A percentile compares a stretch with the other conserved stretches of the same genome.
Evolutionary conservation across 208 protist genomes (phyloP).

Genomic region (Angomonas deanei): DNA sequence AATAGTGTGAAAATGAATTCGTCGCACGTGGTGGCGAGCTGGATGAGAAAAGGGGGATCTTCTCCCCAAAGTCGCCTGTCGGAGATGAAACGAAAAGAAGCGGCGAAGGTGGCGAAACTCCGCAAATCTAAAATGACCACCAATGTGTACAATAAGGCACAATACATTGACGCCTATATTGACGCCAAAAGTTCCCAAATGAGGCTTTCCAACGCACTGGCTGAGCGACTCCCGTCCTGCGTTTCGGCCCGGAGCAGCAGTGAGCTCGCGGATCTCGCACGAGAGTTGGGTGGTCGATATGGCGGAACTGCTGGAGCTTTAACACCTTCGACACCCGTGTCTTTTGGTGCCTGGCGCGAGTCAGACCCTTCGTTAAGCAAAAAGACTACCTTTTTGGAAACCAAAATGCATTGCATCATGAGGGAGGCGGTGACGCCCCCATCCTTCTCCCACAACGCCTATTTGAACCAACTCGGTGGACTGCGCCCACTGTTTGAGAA

Average conservation of each 20-base stretch:
- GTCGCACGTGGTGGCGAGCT: neutral
- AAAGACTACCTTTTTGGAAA: neutral
- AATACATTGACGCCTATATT: slow-evolving; percentile 68
- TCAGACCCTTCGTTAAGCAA: neutral
- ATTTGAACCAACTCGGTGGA: neutral
- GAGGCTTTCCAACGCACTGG: slow-evolving; percentile 11
- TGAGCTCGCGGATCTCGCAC: neutral
- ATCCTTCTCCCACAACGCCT: neutral
- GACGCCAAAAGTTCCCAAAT: slow-evolving; percentile 39
- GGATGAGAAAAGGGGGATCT: neutral
- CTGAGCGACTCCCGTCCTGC: neutral
- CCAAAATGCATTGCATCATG: neutral
- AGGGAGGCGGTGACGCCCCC: slow-evolving; percentile 4
- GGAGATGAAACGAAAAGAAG: neutral
- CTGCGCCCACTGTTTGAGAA: neutral
- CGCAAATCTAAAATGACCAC: slow-evolving; percentile 6
- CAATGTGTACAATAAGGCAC: slow-evolving; percentile 46
- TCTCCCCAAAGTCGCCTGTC: neutral
- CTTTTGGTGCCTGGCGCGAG: slow-evolving; percentile 3
- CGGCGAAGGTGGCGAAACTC: neutral
- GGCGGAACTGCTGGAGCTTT: no score
- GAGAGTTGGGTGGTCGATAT: neutral
- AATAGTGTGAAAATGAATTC: neutral
- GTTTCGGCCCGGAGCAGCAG: neutral
- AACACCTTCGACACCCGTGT: no score